phyloP scores from a whole-genome alignment of 148 eudicot genomes.

The Cornus florida region DNA sequence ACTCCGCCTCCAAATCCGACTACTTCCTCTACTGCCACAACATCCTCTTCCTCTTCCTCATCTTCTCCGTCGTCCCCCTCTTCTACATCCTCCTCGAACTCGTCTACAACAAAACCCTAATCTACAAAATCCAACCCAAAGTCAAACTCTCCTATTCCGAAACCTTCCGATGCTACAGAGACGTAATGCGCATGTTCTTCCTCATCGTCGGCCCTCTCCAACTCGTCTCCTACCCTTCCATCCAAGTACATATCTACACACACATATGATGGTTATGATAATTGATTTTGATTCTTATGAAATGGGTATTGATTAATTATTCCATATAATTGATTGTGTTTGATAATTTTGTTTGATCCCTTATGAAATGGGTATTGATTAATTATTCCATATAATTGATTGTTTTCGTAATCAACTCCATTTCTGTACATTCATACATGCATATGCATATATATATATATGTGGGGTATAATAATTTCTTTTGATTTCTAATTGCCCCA shows the following conservation, averaged over 20 bases:
- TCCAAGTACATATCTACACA: slow-evolving; percentile 41
- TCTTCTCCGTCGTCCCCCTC: slow-evolving; percentile 65
- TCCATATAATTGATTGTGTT: no score
- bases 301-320: no score
- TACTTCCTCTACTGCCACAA: slow-evolving; percentile 84
- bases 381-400: no score
- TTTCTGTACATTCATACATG: no score
- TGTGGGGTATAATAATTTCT: background rate
- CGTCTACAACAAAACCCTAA: slow-evolving; percentile 23
- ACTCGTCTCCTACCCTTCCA: slow-evolving; percentile 74
- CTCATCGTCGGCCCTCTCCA: slow-evolving; percentile 82
- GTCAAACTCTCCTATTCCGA: slow-evolving; percentile 49
- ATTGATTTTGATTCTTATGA: background rate
- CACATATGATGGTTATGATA: no score
- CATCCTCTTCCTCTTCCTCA: slow-evolving; percentile 67
- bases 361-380: no score
- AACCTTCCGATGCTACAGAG: slow-evolving; percentile 53
- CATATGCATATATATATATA: no score
- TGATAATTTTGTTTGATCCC: no score
- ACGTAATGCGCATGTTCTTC: slow-evolving; percentile 77
- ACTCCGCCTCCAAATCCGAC: slow-evolving; percentile 79
- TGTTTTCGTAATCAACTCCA: no score
- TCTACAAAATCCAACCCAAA: slow-evolving; percentile 81
- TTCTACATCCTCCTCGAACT: slow-evolving; percentile 47
- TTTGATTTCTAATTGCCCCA: background rate